Base-by-base conservation (phyloP, 2,329 filamentous ascomycete species). In the Coccinonectria pachysandricola region DNA sequence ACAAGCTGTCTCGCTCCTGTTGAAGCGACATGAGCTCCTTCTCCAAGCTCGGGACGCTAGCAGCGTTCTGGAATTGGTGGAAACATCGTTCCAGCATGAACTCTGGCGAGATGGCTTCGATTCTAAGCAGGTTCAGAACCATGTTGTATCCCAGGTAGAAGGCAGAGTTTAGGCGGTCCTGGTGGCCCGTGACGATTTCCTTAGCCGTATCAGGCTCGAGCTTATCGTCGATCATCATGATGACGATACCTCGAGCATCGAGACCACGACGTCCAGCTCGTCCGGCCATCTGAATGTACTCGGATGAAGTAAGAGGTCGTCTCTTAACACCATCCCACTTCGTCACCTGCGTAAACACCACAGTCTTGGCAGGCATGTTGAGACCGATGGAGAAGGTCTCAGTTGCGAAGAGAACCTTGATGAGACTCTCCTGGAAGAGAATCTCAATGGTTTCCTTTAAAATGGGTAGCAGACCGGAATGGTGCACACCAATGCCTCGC, bases 101-200 rank as follows among this genome's bases (percentile, higher is more conserved):
- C 46, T 98, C 88, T 3, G 92, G 91, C 7, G 87, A 96, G 26
- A 98, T 93, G n/a, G 86, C 88, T 53, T 98, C 91, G n/a, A 98
- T 88, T 57, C 91, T 74, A 55, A 96, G 79, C 35, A 98, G 60
- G 50, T 98, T 98, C 31, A 98, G 67, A 49, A 98, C 84, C 91
- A 98, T 98, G 62, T 98, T 98, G 66, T 98, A 98, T 16, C 91
- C 87, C 10, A 98, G 70, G 52, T 98, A 84, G 59, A 98, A 98
- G 2, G 91, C 91, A 4, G 91, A 96, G 58, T 96, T 96, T 15
- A 98, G 75, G 42, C 87, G 86, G 55, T 98, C 92, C 54, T 98
- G 91, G 49, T 95, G 82, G 41, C 91, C 91, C 27, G 91, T 85
- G 8, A 98, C 91, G 43, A 98, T 95, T 38, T 83, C 79, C 57